Base-by-base conservation (phyloP, 2,329 filamentous ascomycete genomes). In the Karstenula rhodostoma region DNA sequence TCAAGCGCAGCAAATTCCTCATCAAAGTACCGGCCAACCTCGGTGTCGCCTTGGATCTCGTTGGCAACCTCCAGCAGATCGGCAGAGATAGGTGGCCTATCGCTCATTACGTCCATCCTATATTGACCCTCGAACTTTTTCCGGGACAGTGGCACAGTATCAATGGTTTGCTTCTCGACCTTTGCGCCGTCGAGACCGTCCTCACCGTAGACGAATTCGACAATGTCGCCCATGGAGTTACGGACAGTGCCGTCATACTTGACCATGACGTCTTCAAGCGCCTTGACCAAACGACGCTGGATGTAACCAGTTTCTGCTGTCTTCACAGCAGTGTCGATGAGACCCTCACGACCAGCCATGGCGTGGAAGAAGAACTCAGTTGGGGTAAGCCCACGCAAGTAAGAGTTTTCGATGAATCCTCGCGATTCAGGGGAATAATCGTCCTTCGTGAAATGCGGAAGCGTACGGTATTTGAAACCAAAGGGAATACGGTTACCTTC, bases 321-420 rank as follows among this genome's bases (percentile, higher is more conserved):
- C 86, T 99, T 99, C 81, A 99, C 96, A 67, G 95, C 95, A 55
- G 95, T 99, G 86, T 99, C 95, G 71, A 99, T 99, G 57, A 99
- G 86, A 96, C 95, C 95, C 82, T 99, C 95, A 84, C 95, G 89
- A 93, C 95, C 95, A 85, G 95, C 95, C 95, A 99, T 99, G 75
- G 95, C 95, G 86, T 99, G 95, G 86, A 99, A 99, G 84, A 97
- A 99, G 82, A 99, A 99, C 71, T 99, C 95, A 0, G 92, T 90
- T 0, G 95, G 95, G 0, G 96, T 99, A 60, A 99, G 83, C 58
- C 95, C 95, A 83, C 95, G 92, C 13, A 99, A 87, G 72, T 99
- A 99, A 0, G 95, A 99, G 81, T 99, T 99, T 80, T 99, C 95
- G 22, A 99, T 95, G 74, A 99, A 99, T 44, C 95, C 95, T 82